A percentile compares a stretch with the other conserved stretches of the same genome.
Evolutionary conservation across 257 asterid species (phyloP).

Genomic region (Nicotiana obtusifolia): DNA sequence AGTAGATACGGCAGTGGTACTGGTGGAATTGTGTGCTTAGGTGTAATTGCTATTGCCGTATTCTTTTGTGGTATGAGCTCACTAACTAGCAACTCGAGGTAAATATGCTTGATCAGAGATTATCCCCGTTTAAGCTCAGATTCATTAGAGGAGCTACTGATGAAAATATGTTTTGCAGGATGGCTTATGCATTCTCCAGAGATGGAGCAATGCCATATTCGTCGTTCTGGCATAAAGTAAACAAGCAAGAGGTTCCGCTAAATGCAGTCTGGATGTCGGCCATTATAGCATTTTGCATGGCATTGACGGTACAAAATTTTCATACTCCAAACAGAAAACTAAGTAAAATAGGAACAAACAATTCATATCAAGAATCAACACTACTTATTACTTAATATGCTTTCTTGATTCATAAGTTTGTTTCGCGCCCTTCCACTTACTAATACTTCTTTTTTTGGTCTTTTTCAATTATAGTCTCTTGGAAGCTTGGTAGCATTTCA

Average conservation of each 20-base stretch:
- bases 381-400: background rate
- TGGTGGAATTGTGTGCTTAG: conserved; percentile 74
- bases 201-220: conserved; percentile 99
- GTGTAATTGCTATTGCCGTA: conserved; percentile 71
- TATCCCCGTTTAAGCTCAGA: background rate
- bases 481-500: conserved; percentile 95
- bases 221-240: conserved; percentile 74
- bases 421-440: background rate
- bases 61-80: conserved; percentile 97
- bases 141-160: conserved; percentile 8
- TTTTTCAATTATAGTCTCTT: conserved; percentile 54
- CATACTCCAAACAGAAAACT: background rate
- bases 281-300: conserved; percentile 91
- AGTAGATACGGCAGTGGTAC: conserved; percentile 68
- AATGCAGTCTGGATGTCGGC: conserved; percentile 90
- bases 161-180: conserved; percentile 34
- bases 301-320: conserved; percentile 56
- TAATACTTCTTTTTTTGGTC: background rate
- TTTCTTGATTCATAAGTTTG: background rate
- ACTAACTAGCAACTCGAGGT: conserved; percentile 95
- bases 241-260: conserved; percentile 77
- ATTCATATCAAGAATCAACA: background rate
- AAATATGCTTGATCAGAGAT: conserved; percentile 3
- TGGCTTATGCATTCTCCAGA: conserved; percentile 95
- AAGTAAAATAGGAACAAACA: background rate